Conservation (phyloP, 1,284 basidiomycete species). For the Sanghuangporus weigelae region DNA sequence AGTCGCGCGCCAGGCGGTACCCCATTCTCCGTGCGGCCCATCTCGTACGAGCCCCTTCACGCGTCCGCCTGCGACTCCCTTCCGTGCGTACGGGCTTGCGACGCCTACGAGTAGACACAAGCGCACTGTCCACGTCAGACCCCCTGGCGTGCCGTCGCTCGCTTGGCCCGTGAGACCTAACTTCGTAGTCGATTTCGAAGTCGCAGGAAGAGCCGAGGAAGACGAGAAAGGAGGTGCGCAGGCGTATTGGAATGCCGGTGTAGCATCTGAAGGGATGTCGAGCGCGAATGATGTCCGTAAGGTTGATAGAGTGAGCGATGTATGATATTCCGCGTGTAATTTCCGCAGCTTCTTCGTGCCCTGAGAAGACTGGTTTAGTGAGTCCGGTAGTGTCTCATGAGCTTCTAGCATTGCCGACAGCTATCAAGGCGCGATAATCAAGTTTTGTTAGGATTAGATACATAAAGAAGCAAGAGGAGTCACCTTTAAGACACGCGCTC, state of each 20-base stretch:
- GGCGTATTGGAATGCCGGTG: constrained; percentile 70
- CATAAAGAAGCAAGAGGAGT: not conserved
- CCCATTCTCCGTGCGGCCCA: constrained; percentile 58
- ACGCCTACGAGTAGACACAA: constrained; percentile 77
- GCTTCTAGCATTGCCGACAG: constrained; percentile 82
- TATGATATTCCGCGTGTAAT: constrained; percentile 79
- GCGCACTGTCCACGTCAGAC: constrained; percentile 82
- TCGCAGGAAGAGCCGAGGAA: not conserved
- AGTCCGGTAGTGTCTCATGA: constrained; percentile 72
- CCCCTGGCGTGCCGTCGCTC: constrained; percentile 39
- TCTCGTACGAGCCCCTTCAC: constrained; percentile 54
- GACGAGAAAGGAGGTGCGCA: constrained; percentile 23
- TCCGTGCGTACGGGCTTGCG: constrained; percentile 38
- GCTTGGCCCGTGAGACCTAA: not conserved
- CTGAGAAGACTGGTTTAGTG: constrained; percentile 36
- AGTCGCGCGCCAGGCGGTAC: constrained; percentile 58
- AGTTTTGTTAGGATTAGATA: constrained; percentile 4
- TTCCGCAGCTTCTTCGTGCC: constrained; percentile 47
- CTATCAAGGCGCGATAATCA: constrained; percentile 33
- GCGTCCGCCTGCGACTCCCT: constrained; percentile 45
- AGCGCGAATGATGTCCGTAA: constrained; percentile 78
- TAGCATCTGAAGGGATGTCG: constrained; percentile 85
- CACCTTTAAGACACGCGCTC: constrained; percentile 71
- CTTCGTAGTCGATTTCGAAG: not conserved
- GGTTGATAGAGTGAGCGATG: constrained; percentile 65